These are phyloP conservation scores for Pleomassaria siparia DNA, from an alignment of 2,329 filamentous ascomycete genomes.

Conservation along the genomic window DNA sequence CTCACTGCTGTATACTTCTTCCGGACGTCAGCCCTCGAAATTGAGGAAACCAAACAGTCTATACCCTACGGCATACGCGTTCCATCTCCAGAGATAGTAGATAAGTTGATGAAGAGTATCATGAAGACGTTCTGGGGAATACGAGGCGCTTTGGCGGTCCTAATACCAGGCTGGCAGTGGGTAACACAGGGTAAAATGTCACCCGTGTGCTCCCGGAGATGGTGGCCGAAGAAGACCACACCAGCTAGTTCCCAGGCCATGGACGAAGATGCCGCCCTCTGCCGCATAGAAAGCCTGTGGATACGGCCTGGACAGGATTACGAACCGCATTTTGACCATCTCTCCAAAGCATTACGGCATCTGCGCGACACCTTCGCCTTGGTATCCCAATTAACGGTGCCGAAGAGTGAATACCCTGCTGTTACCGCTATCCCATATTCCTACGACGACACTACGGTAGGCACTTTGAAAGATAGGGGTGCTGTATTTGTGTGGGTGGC, in stretches of 20 bases:
- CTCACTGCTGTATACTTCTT: constrained; percentile 39
- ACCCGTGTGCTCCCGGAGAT: constrained; percentile 29
- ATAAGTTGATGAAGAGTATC: constrained; percentile 30
- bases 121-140: constrained; percentile 32
- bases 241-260: constrained; percentile 28
- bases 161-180: constrained; percentile 35
- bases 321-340: constrained; percentile 13
- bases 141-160: constrained; percentile 32
- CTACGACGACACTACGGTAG: constrained; percentile 28
- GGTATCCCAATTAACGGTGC: constrained; percentile 32
- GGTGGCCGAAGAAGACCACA: constrained; percentile 32
- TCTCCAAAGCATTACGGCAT: constrained; percentile 25
- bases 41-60: constrained; percentile 29
- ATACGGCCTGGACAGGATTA: constrained; percentile 13
- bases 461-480: constrained; percentile 33
- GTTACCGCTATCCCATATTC: constrained; percentile 33
- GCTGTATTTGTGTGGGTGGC: constrained; percentile 38
- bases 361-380: constrained; percentile 35
- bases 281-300: constrained; percentile 30
- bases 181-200: constrained; percentile 31
- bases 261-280: constrained; percentile 30
- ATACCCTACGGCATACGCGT: constrained; percentile 19
- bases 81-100: constrained; percentile 22
- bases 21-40: constrained; percentile 33
- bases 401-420: constrained; percentile 20